These are phyloP conservation scores for Fusarium chuoi DNA, from an alignment of 2,329 filamentous ascomycete genomes.

Conservation along the genomic window DNA sequence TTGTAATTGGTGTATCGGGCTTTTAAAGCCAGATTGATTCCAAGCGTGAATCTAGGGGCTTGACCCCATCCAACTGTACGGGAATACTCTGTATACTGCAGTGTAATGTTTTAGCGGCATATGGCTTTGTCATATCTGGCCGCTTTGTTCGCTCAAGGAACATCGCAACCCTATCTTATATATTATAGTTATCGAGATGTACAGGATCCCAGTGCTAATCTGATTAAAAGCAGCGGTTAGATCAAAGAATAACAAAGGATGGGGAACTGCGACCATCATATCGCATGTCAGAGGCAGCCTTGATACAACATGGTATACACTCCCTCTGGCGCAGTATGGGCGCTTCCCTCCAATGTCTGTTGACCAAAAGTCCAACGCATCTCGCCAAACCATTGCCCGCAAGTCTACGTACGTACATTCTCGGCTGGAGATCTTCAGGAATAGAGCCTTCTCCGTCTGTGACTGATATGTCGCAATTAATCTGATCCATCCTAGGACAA, in stretches of 20 bases:
- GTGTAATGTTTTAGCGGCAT: too few species aligned
- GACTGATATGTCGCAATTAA: rapidly evolving
- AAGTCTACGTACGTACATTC: rapidly evolving
- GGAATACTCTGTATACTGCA: rapidly evolving
- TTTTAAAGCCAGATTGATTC: background rate
- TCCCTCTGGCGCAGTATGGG: rapidly evolving
- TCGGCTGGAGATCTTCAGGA: rapidly evolving
- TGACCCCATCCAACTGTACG: rapidly evolving
- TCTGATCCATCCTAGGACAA: rapidly evolving
- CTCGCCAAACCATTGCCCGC: background rate
- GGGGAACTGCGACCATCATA: rapidly evolving
- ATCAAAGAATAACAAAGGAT: background rate
- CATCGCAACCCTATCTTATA: too few species aligned
- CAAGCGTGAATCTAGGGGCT: rapidly evolving
- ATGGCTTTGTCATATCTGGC: too few species aligned
- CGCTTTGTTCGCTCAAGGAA: too few species aligned
- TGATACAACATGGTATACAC: background rate
- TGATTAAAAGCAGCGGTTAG: too few species aligned
- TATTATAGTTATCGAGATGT: too few species aligned
- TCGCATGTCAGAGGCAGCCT: rapidly evolving
- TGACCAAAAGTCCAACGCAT: rapidly evolving
- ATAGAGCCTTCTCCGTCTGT: rapidly evolving
- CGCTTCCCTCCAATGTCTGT: rapidly evolving
- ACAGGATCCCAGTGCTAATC: too few species aligned
- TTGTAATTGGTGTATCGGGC: rapidly evolving